Base-by-base conservation (phyloP, 805 yeast species). In the Lipomyces mesembrius region DNA sequence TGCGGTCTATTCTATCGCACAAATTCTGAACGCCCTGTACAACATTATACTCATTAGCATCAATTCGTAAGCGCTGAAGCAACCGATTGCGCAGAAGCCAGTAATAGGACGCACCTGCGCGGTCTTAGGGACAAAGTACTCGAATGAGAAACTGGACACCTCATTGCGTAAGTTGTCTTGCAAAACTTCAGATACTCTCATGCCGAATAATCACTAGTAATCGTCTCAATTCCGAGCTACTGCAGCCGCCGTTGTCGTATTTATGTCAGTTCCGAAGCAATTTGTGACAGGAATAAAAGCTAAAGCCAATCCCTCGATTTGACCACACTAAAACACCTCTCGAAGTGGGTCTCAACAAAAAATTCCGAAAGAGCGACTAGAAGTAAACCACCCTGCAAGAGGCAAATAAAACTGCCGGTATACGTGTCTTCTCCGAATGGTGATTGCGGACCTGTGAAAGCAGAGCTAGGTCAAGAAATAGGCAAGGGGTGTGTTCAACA, bases 121-220 rank as follows among this genome's bases (percentile, higher is more conserved):
- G 0, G 99, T 95, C 82, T 95, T 95, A 57, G 99, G 99, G 29
- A 94, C 97, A 78, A 95, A 95, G 80, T 91, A 95, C 83, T 95
- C 99, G 75, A 93, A 94, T 57, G 98, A 93, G 78, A 91, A 94
- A 5, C 98, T 91, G 1, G 97, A 83, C 77, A 59, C 63, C 57
- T 64, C 71, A 46, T 61, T 57, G 49, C 59, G 34, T 60, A 60
- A 52, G 77, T 78, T 52, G 64, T 71, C 25, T 75, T 66, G 52
- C 59, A 70, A 61, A 58, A 57, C 60, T 34, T 63, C 60, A 9
- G 69, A 58, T 17, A 65, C 62, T 27, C 63, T 63, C 68, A 65
- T 68, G 49, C 20, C n/a, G 60, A 37, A 43, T 43, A 17, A 43
- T 43, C 20, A 43, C 49, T 37, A n/a, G 8, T 43, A 43, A 6